Evolutionary conservation across 768 basidiomycete species (phyloP).

Genomic region (Boletus sensibilis): DNA sequence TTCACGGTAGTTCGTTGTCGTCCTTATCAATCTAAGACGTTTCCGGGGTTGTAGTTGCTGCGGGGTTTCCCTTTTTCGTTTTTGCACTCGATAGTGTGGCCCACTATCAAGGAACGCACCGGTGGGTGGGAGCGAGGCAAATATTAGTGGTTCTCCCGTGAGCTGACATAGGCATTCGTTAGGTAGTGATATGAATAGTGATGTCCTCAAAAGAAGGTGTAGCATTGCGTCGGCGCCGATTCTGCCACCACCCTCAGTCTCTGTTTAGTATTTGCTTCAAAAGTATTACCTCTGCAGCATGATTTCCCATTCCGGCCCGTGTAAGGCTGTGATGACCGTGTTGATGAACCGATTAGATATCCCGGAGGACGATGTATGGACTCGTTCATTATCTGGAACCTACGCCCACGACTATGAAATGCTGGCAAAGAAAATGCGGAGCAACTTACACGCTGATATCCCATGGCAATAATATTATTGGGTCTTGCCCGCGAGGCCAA

Average conservation of each 20-base stretch:
- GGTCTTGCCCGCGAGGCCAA: constrained; percentile 35
- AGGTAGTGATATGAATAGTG: constrained; percentile 72
- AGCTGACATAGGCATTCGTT: constrained; percentile 87
- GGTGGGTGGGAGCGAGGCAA: constrained; percentile 31
- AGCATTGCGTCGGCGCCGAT: constrained; percentile 76
- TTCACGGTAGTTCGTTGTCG: neutral
- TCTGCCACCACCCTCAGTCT: constrained; percentile 39
- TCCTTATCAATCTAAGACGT: constrained; percentile 22
- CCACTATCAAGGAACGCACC: constrained; percentile 13
- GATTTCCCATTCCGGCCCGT: constrained; percentile 62
- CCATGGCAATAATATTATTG: constrained; percentile 62
- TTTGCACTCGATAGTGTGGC: constrained; percentile 8
- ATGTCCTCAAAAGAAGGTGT: constrained; percentile 73
- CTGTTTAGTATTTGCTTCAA: neutral
- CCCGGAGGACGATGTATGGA: constrained; percentile 39
- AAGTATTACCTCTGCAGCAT: constrained; percentile 56
- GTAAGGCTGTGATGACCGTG: constrained; percentile 68
- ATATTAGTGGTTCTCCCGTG: constrained; percentile 66
- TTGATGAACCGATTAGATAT: constrained; percentile 67
- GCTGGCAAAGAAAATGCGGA: neutral
- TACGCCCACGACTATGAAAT: neutral
- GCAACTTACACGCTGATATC: constrained; percentile 56
- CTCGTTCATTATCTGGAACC: constrained; percentile 37
- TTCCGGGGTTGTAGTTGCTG: constrained; percentile 26
- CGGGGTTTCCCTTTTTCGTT: constrained; percentile 22